Percentiles rank a stretch among this genome's conserved stretches.
phyloP scores from a whole-genome alignment of 495 filamentous ascomycete genomes.

The Cenococcum geophilum region DNA sequence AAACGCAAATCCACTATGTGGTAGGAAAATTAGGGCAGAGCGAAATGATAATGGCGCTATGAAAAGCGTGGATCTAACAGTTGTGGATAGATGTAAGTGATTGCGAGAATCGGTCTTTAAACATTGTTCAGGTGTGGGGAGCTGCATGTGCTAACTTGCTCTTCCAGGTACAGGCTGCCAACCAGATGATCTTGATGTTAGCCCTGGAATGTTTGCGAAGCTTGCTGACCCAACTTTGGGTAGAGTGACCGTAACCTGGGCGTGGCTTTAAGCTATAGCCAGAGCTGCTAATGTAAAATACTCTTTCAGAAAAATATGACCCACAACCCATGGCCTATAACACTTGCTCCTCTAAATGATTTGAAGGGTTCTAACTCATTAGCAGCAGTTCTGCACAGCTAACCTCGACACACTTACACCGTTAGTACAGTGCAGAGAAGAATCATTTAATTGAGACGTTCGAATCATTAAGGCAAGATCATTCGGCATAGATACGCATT shows the following conservation, averaged over 20 bases:
- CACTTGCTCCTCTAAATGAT: too few species aligned
- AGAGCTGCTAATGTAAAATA: not conserved
- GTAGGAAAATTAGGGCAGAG: conserved; percentile 53
- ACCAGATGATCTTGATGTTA: conserved; percentile 62
- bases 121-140: not conserved
- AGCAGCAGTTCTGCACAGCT: too few species aligned
- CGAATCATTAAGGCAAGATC: too few species aligned
- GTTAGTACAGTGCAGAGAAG: too few species aligned
- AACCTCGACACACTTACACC: too few species aligned
- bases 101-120: conserved; percentile 3
- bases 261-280: conserved; percentile 48
- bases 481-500: too few species aligned
- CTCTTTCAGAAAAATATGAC: not conserved
- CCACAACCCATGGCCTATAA: too few species aligned
- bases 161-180: conserved; percentile 48
- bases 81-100: conserved; percentile 65
- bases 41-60: conserved; percentile 40
- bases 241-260: conserved; percentile 58
- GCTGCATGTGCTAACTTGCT: conserved; percentile 1
- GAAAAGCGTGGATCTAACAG: conserved; percentile 55
- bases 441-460: too few species aligned
- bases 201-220: conserved; percentile 51
- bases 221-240: conserved; percentile 53
- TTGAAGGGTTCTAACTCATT: too few species aligned
- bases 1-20: conserved; percentile 67